Conservation (phyloP, 805 yeast genomes). For the Ogataea methanolica region DNA sequence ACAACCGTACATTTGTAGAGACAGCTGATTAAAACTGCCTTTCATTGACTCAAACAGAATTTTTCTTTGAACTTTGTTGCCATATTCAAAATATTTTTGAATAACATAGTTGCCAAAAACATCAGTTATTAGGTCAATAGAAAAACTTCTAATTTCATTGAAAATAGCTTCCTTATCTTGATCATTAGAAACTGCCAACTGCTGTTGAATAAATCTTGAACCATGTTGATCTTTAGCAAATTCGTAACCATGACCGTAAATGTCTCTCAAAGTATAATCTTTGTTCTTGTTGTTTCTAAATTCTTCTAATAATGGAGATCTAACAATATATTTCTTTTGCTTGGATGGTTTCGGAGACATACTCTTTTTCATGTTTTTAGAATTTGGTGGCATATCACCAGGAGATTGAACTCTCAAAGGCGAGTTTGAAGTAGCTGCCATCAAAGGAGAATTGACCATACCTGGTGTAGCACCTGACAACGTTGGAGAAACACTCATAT, state of each 20-base stretch:
- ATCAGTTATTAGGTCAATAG: slow-evolving; percentile 83
- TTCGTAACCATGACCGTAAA: slow-evolving; percentile 83
- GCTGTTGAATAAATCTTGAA: slow-evolving; percentile 92
- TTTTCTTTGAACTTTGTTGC: slow-evolving; percentile 63
- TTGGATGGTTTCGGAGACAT: slow-evolving; percentile 22
- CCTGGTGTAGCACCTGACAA: background rate
- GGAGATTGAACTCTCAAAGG: slow-evolving; percentile 13
- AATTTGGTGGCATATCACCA: slow-evolving; percentile 3
- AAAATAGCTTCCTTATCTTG: slow-evolving; percentile 78
- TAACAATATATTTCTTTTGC: slow-evolving; percentile 45
- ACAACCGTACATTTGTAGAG: slow-evolving; percentile 97
- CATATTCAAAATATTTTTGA: slow-evolving; percentile 88
- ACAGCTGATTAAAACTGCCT: slow-evolving; percentile 68
- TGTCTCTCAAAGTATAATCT: slow-evolving; percentile 63
- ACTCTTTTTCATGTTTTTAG: slow-evolving; percentile 11
- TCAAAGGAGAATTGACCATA: background rate
- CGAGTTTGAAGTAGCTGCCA: slow-evolving; percentile 1
- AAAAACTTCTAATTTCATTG: slow-evolving; percentile 71
- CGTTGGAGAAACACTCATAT: too few species aligned
- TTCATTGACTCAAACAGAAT: slow-evolving; percentile 66
- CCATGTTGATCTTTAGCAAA: slow-evolving; percentile 97
- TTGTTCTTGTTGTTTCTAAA: slow-evolving; percentile 63
- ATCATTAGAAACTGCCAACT: slow-evolving; percentile 56
- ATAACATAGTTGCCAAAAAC: slow-evolving; percentile 97
- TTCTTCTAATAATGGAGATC: slow-evolving; percentile 81